Evolutionary conservation across 2,329 filamentous ascomycete species (phyloP).

Genomic region (Sporothrix brasiliensis): DNA sequence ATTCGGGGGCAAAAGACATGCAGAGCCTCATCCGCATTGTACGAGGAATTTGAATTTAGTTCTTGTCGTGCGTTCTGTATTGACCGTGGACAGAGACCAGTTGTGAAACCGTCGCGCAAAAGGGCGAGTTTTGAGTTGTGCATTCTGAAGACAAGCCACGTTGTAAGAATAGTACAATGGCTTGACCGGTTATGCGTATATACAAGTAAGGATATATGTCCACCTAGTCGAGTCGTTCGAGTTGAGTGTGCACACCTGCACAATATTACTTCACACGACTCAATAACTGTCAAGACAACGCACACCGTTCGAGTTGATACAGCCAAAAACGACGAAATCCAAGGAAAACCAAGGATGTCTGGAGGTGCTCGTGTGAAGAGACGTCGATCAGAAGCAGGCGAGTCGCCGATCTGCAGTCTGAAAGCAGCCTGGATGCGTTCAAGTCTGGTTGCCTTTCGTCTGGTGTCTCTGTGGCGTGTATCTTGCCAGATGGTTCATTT

Average conservation of each 20-base stretch:
- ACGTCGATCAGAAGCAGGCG: conserved; percentile 8
- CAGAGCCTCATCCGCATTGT: not conserved
- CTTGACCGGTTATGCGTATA: not conserved
- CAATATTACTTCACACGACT: too few relatives aligned
- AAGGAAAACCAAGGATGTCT: conserved; percentile 2
- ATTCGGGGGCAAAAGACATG: not conserved
- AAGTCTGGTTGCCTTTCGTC: conserved; percentile 2
- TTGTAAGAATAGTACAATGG: conserved; percentile 16
- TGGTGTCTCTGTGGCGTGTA: not conserved
- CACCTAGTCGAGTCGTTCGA: too few relatives aligned
- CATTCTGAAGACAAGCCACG: not conserved
- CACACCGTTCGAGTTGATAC: not conserved
- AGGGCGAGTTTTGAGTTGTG: not conserved
- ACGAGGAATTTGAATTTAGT: not conserved
- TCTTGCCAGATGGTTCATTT: conserved; percentile 3
- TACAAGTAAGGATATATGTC: not conserved
- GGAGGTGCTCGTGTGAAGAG: not conserved
- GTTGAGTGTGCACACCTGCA: too few relatives aligned
- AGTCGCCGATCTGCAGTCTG: conserved; percentile 1
- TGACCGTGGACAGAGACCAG: too few relatives aligned
- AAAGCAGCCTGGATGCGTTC: not conserved
- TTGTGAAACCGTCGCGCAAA: not conserved
- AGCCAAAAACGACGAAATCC: conserved; percentile 8
- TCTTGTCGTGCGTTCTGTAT: not conserved
- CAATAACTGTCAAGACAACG: too few relatives aligned